A percentile compares a stretch with the other conserved stretches of the same genome.
These are phyloP conservation scores for Nitzschia sp. DNA, from an alignment of 108 stramenopile species.

Conservation along the genomic window DNA sequence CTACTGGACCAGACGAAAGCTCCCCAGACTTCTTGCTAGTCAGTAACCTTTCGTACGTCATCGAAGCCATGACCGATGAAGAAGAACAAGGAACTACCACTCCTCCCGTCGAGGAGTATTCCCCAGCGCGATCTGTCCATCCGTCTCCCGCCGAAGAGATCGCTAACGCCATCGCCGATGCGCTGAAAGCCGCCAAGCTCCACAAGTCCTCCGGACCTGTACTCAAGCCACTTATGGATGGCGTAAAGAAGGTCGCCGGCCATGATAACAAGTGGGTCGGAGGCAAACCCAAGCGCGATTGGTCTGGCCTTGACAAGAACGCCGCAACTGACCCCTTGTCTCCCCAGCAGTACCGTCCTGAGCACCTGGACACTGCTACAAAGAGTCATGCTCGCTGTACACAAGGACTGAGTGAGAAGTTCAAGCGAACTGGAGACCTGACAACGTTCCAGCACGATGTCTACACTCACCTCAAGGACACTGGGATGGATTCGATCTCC, in stretches of 20 bases:
- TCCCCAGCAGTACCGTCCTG: too few relatives aligned
- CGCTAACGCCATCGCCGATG: neutral
- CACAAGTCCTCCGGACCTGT: neutral
- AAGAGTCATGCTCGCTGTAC: neutral
- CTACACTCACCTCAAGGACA: too few relatives aligned
- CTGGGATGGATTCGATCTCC: slow-evolving; percentile 2
- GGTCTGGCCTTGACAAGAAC: slow-evolving; percentile 5
- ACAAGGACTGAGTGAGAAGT: slow-evolving; percentile 1
- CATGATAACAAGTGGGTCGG: neutral
- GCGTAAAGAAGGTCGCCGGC: too few relatives aligned
- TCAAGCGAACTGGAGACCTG: slow-evolving; percentile 1
- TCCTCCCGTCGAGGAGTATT: too few relatives aligned
- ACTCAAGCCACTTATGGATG: neutral
- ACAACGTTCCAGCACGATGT: neutral
- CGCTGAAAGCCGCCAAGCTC: too few relatives aligned
- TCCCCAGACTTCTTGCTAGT: too few relatives aligned
- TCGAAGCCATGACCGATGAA: too few relatives aligned
- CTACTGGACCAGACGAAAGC: too few relatives aligned
- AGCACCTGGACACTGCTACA: too few relatives aligned
- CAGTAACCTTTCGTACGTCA: too few relatives aligned
- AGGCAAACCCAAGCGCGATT: slow-evolving; percentile 16
- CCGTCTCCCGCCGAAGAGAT: neutral
- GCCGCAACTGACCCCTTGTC: neutral
- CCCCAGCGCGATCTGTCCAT: too few relatives aligned
- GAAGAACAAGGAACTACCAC: too few relatives aligned